phyloP scores from a whole-genome alignment of 805 yeast genomes.

The Pichia kluyveri region DNA sequence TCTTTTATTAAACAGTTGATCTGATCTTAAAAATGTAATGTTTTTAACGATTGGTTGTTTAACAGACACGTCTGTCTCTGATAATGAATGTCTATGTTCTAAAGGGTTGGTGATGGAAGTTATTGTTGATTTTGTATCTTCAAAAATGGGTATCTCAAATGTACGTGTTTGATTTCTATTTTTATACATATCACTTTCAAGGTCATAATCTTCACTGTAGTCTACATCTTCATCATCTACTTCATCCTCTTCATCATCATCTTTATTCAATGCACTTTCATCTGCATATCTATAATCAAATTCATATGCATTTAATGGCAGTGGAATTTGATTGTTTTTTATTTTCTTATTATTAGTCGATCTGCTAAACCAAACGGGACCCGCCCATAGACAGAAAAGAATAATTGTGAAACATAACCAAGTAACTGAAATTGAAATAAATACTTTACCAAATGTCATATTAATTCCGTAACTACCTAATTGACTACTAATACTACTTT shows the following conservation, averaged over 20 bases:
- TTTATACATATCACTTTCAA: neutral
- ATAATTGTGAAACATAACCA: slow-evolving; percentile 29
- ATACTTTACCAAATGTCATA: slow-evolving; percentile 30
- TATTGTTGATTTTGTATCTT: neutral
- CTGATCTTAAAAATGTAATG: neutral
- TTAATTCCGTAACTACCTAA: slow-evolving; percentile 40
- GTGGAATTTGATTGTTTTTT: slow-evolving; percentile 3
- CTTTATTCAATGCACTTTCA: slow-evolving; percentile 2
- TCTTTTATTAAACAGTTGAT: neutral
- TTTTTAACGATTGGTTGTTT: neutral
- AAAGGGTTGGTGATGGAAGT: neutral
- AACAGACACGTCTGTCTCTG: neutral
- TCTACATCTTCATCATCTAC: neutral
- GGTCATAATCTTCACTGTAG: neutral
- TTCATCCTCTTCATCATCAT: neutral
- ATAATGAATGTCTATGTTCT: neutral
- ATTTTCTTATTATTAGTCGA: slow-evolving; percentile 17
- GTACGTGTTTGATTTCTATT: neutral
- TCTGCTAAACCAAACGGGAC: slow-evolving; percentile 47
- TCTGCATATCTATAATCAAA: slow-evolving; percentile 3
- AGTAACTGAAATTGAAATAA: slow-evolving; percentile 26
- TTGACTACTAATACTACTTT: slow-evolving; percentile 21
- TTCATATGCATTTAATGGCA: slow-evolving; percentile 1
- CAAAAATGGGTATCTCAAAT: neutral
- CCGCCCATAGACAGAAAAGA: slow-evolving; percentile 26